Conservation (phyloP, 2,329 filamentous ascomycete genomes). For the Pseudogymnoascus sp. region DNA sequence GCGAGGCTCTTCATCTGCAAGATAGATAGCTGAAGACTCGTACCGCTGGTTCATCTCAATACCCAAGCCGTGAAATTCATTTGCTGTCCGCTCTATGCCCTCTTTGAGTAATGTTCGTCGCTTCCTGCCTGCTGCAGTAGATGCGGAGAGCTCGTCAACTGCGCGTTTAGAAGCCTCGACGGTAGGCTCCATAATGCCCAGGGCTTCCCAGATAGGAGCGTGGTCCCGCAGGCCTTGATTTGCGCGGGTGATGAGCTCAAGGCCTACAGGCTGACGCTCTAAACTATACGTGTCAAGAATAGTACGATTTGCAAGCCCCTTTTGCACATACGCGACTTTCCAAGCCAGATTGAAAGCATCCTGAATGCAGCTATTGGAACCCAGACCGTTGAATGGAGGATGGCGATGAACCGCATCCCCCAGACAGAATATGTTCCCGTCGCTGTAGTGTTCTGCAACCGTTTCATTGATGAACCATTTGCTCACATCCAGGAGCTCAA, state of each 20-base stretch:
- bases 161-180: conserved; percentile 31
- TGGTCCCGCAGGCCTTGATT: conserved; percentile 51
- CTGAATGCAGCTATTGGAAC: conserved; percentile 51
- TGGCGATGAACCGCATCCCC: conserved; percentile 52
- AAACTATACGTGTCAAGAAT: conserved; percentile 36
- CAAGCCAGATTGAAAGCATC: conserved; percentile 49
- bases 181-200: conserved; percentile 35
- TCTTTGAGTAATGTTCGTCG: conserved; percentile 33
- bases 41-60: conserved; percentile 54
- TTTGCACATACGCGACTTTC: conserved; percentile 43
- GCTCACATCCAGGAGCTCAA: conserved; percentile 44
- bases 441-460: conserved; percentile 45
- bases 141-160: conserved; percentile 35
- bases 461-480: conserved; percentile 56
- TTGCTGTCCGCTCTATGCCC: conserved; percentile 35
- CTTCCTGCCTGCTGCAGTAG: conserved; percentile 30
- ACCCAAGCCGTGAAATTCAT: conserved; percentile 48
- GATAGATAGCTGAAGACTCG: conserved; percentile 36
- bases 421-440: conserved; percentile 38
- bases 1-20: conserved; percentile 32
- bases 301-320: conserved; percentile 30
- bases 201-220: conserved; percentile 34
- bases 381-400: conserved; percentile 48
- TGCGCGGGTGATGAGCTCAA: conserved; percentile 42
- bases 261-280: conserved; percentile 43